phyloP scores from a whole-genome alignment of 441 rosid genomes.

The Breynia disticha region DNA sequence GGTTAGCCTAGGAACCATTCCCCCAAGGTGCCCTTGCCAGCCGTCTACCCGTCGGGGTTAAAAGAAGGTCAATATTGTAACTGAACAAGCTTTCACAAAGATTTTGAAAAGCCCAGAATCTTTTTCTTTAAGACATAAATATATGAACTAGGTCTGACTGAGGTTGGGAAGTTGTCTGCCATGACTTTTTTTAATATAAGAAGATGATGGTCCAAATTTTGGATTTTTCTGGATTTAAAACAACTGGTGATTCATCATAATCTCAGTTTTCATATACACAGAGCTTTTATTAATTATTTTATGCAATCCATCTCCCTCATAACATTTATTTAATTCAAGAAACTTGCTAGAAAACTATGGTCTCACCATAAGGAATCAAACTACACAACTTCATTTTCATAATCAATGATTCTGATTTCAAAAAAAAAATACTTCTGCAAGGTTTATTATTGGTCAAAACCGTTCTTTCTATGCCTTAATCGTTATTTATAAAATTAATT shows the following conservation, averaged over 20 bases:
- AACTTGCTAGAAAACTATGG: neutral
- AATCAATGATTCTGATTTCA: neutral
- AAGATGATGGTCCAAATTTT: constrained; percentile 21
- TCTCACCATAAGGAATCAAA: no score
- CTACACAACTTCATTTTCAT: neutral
- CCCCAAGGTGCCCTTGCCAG: no score
- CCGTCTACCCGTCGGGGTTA: no score
- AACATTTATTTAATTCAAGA: neutral
- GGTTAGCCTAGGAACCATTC: no score
- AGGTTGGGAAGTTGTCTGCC: constrained; percentile 14
- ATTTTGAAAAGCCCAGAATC: constrained; percentile 7
- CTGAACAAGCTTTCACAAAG: neutral
- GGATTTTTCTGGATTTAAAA: no score
- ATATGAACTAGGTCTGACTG: constrained; percentile 24
- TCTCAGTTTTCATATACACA: constrained; percentile 18
- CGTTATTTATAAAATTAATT: no score
- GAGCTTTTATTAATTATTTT: neutral
- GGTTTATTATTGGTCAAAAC: no score
- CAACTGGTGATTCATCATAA: constrained; percentile 18
- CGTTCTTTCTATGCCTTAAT: no score
- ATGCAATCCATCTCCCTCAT: neutral
- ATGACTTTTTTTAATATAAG: constrained; percentile 1
- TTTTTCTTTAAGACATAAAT: constrained; percentile 1
- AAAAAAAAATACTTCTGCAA: neutral
- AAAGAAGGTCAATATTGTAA: no score